Evolutionary conservation across 192 early-diverging fungal species (phyloP).

Genomic region (Dissophora globulifera): DNA sequence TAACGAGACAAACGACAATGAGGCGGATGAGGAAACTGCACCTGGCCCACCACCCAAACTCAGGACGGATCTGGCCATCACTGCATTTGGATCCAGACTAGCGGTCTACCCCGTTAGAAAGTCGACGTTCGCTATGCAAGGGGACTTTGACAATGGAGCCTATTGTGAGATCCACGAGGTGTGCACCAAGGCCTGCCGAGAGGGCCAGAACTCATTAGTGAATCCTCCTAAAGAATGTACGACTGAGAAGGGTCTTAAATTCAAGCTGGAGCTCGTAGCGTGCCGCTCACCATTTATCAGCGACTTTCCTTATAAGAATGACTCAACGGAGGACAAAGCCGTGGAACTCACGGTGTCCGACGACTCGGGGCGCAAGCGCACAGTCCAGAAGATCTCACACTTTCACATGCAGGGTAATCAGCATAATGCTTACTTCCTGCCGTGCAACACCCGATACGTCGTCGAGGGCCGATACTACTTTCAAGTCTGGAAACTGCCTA

Average conservation of each 20-base stretch:
- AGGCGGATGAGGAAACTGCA: too few relatives aligned
- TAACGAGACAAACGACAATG: too few relatives aligned
- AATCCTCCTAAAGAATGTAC: not conserved
- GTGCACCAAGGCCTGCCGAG: not conserved
- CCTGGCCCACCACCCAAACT: too few relatives aligned
- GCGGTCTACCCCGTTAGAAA: too few relatives aligned
- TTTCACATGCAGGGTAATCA: not conserved
- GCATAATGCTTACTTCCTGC: not conserved
- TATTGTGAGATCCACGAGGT: too few relatives aligned
- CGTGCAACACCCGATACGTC: not conserved
- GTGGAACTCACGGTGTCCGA: too few relatives aligned
- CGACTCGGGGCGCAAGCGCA: not conserved
- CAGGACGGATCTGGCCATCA: too few relatives aligned
- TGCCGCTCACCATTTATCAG: not conserved
- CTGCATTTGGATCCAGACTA: too few relatives aligned
- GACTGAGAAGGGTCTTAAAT: not conserved
- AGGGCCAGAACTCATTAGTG: not conserved
- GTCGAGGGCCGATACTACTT: not conserved
- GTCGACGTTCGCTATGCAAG: too few relatives aligned
- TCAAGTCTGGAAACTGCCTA: constrained; percentile 4
- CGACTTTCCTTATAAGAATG: not conserved
- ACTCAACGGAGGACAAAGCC: too few relatives aligned
- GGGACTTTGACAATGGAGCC: too few relatives aligned
- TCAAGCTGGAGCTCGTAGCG: not conserved
- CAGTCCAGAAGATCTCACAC: not conserved